Percentiles rank a stretch among this genome's conserved stretches.
These are phyloP conservation scores for Rhinocladiella similis DNA, from an alignment of 2,329 filamentous ascomycete species.

Conservation along the genomic window DNA sequence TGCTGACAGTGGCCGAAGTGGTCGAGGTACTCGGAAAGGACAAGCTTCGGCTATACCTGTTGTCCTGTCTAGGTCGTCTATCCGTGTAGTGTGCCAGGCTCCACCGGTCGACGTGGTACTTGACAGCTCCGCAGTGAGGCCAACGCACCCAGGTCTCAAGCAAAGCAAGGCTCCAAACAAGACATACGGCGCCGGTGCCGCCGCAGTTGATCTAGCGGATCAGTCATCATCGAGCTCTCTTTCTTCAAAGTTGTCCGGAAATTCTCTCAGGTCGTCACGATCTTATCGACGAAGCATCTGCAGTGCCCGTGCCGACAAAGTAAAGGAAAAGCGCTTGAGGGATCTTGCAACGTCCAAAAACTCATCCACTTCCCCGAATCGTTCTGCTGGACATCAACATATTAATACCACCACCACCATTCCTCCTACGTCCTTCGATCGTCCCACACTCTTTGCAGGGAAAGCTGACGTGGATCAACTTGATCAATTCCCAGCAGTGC, in stretches of 20 bases:
- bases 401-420: background rate
- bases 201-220: background rate
- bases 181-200: background rate
- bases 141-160: background rate
- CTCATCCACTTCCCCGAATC: background rate
- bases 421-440: background rate
- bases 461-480: conserved; percentile 12
- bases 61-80: background rate
- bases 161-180: background rate
- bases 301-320: conserved; percentile 17
- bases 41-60: background rate
- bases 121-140: background rate
- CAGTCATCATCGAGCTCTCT: background rate
- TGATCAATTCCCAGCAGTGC: conserved; percentile 23
- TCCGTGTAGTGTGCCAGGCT: background rate
- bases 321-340: conserved; percentile 14
- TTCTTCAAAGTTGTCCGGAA: background rate
- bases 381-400: background rate
- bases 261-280: conserved; percentile 1
- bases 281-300: conserved; percentile 8
- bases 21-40: too few relatives aligned
- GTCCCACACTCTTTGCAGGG: background rate
- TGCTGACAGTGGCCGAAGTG: background rate
- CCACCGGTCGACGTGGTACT: background rate
- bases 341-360: conserved; percentile 15